phyloP scores from a whole-genome alignment of 2,329 filamentous ascomycete species.

The Aphanocladium album region DNA sequence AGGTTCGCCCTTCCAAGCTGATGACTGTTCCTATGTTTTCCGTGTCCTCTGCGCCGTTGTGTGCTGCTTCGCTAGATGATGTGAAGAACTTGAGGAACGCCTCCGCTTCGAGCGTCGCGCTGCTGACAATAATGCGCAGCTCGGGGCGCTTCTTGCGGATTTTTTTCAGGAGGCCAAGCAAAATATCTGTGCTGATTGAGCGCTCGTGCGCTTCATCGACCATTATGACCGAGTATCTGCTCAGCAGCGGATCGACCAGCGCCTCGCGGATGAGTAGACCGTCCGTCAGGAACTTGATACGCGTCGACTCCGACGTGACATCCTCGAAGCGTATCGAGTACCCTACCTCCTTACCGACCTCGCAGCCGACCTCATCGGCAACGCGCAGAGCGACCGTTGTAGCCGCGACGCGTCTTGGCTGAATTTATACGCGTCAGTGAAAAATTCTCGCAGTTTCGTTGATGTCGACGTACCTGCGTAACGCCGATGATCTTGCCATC shows the following conservation, averaged over 20 bases:
- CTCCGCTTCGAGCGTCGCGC: constrained; percentile 87
- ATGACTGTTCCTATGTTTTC: constrained; percentile 52
- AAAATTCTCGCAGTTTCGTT: constrained; percentile 12
- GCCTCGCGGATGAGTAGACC: constrained; percentile 87
- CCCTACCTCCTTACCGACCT: constrained; percentile 83
- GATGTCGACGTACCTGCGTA: constrained; percentile 64
- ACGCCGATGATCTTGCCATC: constrained; percentile 80
- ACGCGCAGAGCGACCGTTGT: constrained; percentile 86
- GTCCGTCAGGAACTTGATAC: constrained; percentile 94
- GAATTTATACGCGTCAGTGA: neutral
- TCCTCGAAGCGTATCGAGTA: constrained; percentile 94
- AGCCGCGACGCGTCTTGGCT: constrained; percentile 86
- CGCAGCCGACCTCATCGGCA: constrained; percentile 81
- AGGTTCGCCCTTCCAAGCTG: constrained; percentile 80
- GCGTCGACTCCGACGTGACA: constrained; percentile 76
- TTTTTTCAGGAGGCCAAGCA: constrained; percentile 92
- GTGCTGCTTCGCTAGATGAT: constrained; percentile 29
- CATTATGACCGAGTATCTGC: constrained; percentile 93
- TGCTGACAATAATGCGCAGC: constrained; percentile 83
- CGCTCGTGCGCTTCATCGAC: constrained; percentile 96
- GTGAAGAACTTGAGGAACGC: constrained; percentile 77
- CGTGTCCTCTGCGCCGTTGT: constrained; percentile 25
- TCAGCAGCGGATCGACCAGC: constrained; percentile 84
- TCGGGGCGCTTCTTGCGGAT: constrained; percentile 76
- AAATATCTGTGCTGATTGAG: constrained; percentile 84